A percentile compares a stretch with the other conserved stretches of the same genome.
Evolutionary conservation across 441 rosid species (phyloP).

Genomic region (Erodium trifolium): DNA sequence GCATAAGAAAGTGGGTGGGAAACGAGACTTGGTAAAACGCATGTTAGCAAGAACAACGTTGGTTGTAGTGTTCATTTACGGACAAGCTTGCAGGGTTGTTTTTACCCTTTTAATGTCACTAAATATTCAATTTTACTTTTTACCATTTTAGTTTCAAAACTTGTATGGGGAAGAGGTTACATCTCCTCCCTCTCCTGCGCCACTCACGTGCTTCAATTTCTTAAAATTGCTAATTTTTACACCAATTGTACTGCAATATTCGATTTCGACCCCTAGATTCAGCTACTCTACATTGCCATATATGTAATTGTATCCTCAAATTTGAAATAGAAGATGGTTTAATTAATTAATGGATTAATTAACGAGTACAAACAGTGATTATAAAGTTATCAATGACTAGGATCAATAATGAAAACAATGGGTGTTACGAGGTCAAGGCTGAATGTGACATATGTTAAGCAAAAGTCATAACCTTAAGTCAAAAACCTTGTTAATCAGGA

Average conservation of each 20-base stretch:
- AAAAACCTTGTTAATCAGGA: conserved; percentile 14
- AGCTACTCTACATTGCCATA: background rate
- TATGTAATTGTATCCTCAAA: too few relatives aligned
- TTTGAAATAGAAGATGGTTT: too few relatives aligned
- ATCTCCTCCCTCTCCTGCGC: background rate
- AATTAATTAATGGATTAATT: too few relatives aligned
- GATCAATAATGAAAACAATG: background rate
- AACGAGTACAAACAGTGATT: too few relatives aligned
- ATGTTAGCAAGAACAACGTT: too few relatives aligned
- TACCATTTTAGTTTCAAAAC: background rate
- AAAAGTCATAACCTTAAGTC: conserved; percentile 10
- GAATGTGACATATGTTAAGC: background rate
- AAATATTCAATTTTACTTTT: background rate
- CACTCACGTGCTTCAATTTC: background rate
- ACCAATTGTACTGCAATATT: background rate
- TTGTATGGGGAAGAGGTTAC: background rate
- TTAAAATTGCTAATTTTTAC: background rate
- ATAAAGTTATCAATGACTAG: too few relatives aligned
- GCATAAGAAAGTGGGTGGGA: too few relatives aligned
- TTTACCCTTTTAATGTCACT: background rate
- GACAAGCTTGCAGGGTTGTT: background rate
- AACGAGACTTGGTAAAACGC: too few relatives aligned
- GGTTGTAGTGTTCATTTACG: background rate
- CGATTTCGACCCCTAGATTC: background rate
- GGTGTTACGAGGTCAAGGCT: background rate